Evolutionary conservation across 345 rosid genomes (phyloP), one percentile per base, ranked within the genome.

Genomic region (Populus pruinosa): DNA sequence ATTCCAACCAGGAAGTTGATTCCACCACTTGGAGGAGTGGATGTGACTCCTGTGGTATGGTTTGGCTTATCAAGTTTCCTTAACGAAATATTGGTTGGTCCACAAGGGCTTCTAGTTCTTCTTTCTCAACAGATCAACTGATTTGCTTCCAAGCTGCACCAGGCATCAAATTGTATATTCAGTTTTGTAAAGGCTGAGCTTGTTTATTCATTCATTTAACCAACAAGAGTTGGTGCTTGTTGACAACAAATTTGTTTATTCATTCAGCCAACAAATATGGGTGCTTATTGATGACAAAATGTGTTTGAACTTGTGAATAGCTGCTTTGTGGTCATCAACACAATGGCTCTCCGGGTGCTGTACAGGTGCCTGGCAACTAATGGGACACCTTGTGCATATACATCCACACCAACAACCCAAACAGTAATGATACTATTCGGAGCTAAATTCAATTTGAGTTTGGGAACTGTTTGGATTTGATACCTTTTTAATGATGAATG

Each of bases 1-100:
- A 79, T 83, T 9, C 87, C 78, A 49, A 93, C 97, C 0, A 79
- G 96, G 76, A 95, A 93, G 87, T 63, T 92, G 85, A 93, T 93
- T 81, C 96, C 96, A 25, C 99, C 99, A 12, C 83, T 92, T 17
- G 99, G 92, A 0, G 97, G 99, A 18, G 97, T 93, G 16, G 99
- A 95, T 72, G 94, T 95, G 11, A 91, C 94, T 80, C 99, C 97
- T 0, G 98, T 93, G 0, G 97, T 94, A 21, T 91, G 99, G 94
- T 90, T 94, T 13, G 98, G 93, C 1, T 78, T 94, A 79, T 10
- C 88, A 23, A 94, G 97, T 85, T 94, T 94, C 73, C 85, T 91
- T n/a, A 94, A 86, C 29, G 97, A 95, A 83, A 93, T 93, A 75
- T 81, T 93, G n/a, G 86, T 91, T 21, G 99, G 99, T 23, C 98